Base-by-base conservation (phyloP, 495 filamentous ascomycete species). In the Durotheca rogersii region DNA sequence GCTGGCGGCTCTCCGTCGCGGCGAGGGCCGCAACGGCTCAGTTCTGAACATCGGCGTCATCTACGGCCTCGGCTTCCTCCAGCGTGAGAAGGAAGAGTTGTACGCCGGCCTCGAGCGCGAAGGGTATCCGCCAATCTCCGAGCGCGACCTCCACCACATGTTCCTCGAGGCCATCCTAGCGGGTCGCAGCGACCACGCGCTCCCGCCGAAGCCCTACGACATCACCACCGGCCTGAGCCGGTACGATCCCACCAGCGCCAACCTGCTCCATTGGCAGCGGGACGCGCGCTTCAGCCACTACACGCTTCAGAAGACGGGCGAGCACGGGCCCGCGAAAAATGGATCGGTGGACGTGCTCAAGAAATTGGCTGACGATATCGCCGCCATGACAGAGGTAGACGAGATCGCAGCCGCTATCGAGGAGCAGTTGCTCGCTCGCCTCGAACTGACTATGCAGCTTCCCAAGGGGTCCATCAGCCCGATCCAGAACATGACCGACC, bases 61-160 rank as follows among this genome's bases (percentile, higher is more conserved):
- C 23, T 72, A 79, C 12, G 82, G 81, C 0, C 66, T 78, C 11
- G 82, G 82, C 0, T 81, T 81, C 41, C 56, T 82, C n/a, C 67
- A 72, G 14, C 70, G 72, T 7, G 71, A 76, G 51, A 74, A 69
- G 53, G 62, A 66, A 7, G 45, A 63, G 4, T 43, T 76, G 1
- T 74, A 76, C 56, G 45, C 52, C 2, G 67, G 68, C 4, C 64
- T 76, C 0, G 65, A 69, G 59, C 66, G 70, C 3, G 72, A 74
- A 27, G 71, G 72, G 27, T 76, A 76, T 29, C 72, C 69, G 15
- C 75, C 70, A 47, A 76, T 84, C 41, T 82, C 80, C 1, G 81
- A 86, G 53, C 70, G 70, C 6, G 80, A 84, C 41, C 66, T 84
- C 39, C 78, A 81, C 27, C 76, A 82, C 48, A 71, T 81, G 56